phyloP scores from a whole-genome alignment of 179 eudicot species.

The Camellia oleifera region DNA sequence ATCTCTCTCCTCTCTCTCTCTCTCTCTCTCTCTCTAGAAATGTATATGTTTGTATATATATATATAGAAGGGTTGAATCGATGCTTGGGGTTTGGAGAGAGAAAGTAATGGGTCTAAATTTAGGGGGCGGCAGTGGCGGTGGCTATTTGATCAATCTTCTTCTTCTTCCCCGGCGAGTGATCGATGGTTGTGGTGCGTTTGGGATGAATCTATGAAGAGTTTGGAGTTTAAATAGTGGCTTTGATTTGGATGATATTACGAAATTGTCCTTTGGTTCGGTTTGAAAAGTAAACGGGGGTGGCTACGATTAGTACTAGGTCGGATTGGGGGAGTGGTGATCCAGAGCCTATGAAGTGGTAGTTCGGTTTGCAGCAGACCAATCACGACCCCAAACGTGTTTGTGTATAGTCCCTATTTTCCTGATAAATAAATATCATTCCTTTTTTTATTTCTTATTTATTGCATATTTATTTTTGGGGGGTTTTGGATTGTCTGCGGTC shows the following conservation, averaged over 20 bases:
- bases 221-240: not conserved
- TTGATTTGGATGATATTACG: not conserved
- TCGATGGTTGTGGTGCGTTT: not conserved
- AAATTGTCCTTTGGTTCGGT: not conserved
- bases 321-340: too few relatives aligned
- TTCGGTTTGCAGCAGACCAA: too few relatives aligned
- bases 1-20: conserved; percentile 14
- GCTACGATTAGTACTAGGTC: not conserved
- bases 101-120: not conserved
- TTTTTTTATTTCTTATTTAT: too few relatives aligned
- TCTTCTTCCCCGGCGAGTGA: conserved; percentile 1
- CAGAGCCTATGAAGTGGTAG: too few relatives aligned
- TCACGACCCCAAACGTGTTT: too few relatives aligned
- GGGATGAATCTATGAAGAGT: not conserved
- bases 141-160: not conserved
- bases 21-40: not conserved
- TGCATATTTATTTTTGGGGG: too few relatives aligned
- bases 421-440: too few relatives aligned
- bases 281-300: conserved; percentile 9
- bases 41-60: not conserved
- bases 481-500: too few relatives aligned
- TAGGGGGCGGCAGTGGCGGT: not conserved
- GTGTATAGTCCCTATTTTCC: too few relatives aligned
- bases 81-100: not conserved
- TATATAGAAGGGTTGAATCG: not conserved